Evolutionary conservation across 495 filamentous ascomycete genomes (phyloP).

Genomic region (Penicillium coffeae): DNA sequence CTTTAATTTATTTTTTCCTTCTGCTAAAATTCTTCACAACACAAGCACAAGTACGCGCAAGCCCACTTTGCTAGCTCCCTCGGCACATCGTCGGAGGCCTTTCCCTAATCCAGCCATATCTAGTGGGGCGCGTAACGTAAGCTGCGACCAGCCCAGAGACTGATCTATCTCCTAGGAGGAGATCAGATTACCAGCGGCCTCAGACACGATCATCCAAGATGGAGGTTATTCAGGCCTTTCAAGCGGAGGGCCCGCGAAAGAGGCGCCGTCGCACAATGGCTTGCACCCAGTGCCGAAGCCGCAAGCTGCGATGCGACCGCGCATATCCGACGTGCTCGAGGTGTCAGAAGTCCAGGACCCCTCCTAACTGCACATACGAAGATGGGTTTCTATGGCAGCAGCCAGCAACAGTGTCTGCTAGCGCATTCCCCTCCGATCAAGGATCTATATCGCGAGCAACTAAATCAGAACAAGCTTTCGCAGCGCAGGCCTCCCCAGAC

Average conservation of each 20-base stretch:
- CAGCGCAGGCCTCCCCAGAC: constrained; percentile 31
- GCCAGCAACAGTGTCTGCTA: constrained; percentile 32
- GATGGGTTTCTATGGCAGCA: constrained; percentile 49
- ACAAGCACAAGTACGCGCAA: no score
- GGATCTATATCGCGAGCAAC: constrained; percentile 20
- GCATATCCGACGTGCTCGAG: constrained; percentile 61
- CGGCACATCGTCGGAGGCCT: no score
- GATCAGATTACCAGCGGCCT: no score
- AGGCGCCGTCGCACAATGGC: constrained; percentile 39
- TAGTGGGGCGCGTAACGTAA: no score
- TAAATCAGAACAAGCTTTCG: constrained; percentile 21
- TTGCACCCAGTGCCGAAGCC: constrained; percentile 55
- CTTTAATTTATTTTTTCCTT: no score
- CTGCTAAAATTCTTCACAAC: no score
- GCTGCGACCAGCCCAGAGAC: not conserved
- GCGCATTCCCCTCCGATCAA: constrained; percentile 27
- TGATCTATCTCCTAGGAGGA: not conserved
- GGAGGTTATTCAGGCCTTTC: constrained; percentile 13
- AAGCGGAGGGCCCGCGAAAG: constrained; percentile 34
- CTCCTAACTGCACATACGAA: constrained; percentile 42
- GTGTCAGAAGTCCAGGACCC: constrained; percentile 51
- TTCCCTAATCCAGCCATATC: no score
- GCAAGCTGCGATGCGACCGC: constrained; percentile 69
- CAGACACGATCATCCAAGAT: constrained; percentile 3
- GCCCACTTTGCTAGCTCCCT: no score